Evolutionary conservation across 2,329 filamentous ascomycete species (phyloP).

Genomic region (Claviceps capensis): DNA sequence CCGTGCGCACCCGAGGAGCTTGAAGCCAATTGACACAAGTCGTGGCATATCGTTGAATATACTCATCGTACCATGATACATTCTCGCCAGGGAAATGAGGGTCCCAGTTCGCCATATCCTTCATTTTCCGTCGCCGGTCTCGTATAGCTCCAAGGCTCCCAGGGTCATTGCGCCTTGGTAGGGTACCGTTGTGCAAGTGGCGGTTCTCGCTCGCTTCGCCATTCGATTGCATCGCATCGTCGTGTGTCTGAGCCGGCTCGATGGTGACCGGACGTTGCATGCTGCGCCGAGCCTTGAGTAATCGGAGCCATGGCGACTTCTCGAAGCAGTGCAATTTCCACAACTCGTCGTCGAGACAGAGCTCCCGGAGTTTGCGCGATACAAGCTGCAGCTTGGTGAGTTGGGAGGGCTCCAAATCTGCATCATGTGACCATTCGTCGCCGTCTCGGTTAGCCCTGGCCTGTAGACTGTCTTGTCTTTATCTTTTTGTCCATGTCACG

Average conservation of each 20-base stretch:
- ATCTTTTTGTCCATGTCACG: background rate
- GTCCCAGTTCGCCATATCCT: slow-evolving; percentile 70
- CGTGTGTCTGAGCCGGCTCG: background rate
- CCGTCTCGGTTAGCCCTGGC: background rate
- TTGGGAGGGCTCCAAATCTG: slow-evolving; percentile 23
- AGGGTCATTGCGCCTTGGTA: background rate
- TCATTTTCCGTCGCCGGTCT: slow-evolving; percentile 13
- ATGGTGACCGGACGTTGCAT: slow-evolving; percentile 18
- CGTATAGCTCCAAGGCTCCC: background rate
- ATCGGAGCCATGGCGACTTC: slow-evolving; percentile 50
- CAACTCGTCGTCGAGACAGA: slow-evolving; percentile 60
- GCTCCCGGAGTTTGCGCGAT: slow-evolving; percentile 47
- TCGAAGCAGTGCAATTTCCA: slow-evolving; percentile 69
- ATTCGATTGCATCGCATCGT: slow-evolving; percentile 7
- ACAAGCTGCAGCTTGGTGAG: slow-evolving; percentile 55
- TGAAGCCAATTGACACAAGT: slow-evolving; percentile 68
- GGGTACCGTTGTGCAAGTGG: background rate
- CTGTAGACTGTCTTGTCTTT: background rate
- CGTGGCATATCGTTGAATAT: slow-evolving; percentile 66
- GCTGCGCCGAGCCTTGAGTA: slow-evolving; percentile 31
- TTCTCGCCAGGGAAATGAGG: slow-evolving; percentile 58
- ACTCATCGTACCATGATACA: slow-evolving; percentile 79
- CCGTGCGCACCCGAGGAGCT: slow-evolving; percentile 34
- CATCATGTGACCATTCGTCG: background rate
- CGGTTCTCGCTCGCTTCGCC: background rate